These are phyloP conservation scores for Actinomortierella ambigua DNA, from an alignment of 371 early-diverging fungal genomes.

Conservation along the genomic window DNA sequence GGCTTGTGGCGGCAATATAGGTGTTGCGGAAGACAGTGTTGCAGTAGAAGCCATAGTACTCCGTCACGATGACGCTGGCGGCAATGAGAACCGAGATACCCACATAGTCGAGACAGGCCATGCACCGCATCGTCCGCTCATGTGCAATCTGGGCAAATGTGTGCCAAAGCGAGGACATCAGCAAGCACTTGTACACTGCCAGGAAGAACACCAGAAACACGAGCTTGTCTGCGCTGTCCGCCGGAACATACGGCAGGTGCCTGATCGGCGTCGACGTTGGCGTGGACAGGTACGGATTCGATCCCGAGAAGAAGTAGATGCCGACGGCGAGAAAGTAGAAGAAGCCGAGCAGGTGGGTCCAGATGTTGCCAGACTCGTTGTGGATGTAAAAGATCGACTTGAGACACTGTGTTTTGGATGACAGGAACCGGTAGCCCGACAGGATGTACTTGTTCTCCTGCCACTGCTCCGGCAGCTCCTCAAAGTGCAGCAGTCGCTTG, in stretches of 20 bases:
- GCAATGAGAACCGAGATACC: slow-evolving; percentile 73
- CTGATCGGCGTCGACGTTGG: slow-evolving; percentile 13
- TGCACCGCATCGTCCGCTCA: slow-evolving; percentile 61
- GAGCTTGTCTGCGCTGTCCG: slow-evolving; percentile 53
- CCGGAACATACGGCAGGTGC: slow-evolving; percentile 35
- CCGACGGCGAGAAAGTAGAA: slow-evolving; percentile 61
- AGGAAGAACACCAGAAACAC: slow-evolving; percentile 64
- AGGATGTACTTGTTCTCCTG: slow-evolving; percentile 71
- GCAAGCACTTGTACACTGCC: slow-evolving; percentile 67
- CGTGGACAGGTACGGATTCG: slow-evolving; percentile 42
- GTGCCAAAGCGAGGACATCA: slow-evolving; percentile 73
- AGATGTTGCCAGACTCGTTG: slow-evolving; percentile 76
- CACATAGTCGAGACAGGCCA: slow-evolving; percentile 72
- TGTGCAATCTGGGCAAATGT: slow-evolving; percentile 58
- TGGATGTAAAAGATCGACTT: slow-evolving; percentile 68
- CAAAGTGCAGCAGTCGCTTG: slow-evolving; percentile 59
- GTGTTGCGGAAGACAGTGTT: slow-evolving; percentile 45
- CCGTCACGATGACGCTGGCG: slow-evolving; percentile 63
- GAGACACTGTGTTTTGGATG: slow-evolving; percentile 57
- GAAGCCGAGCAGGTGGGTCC: slow-evolving; percentile 73
- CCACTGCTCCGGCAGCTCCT: slow-evolving; percentile 69
- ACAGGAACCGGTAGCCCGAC: slow-evolving; percentile 67
- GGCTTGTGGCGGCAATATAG: slow-evolving; percentile 60
- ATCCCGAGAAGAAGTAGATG: slow-evolving; percentile 53
- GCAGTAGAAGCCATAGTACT: slow-evolving; percentile 74